Conservation (phyloP, 2,329 filamentous ascomycete species). For the Paraconiothyrium brasiliense region DNA sequence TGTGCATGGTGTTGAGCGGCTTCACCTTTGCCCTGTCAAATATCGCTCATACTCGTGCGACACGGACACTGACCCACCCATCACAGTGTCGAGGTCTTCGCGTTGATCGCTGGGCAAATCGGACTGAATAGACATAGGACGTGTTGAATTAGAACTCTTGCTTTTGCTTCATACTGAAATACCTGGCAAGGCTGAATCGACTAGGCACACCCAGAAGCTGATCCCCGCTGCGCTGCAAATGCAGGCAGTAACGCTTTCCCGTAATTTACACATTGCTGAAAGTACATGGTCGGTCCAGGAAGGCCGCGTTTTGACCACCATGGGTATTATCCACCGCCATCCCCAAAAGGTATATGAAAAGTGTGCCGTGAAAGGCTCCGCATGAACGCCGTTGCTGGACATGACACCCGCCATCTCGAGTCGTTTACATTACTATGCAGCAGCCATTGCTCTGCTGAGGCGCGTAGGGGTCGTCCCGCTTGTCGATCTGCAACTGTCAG, state of each 20-base stretch:
- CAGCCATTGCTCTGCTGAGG: conserved; percentile 92
- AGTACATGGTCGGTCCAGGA: conserved; percentile 46
- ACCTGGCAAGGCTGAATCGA: conserved; percentile 39
- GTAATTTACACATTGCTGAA: conserved; percentile 53
- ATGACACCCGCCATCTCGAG: conserved; percentile 43
- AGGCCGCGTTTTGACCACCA: conserved; percentile 41
- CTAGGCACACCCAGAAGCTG: conserved; percentile 32
- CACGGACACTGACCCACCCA: background rate
- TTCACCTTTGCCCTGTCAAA: background rate
- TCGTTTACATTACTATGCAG: conserved; percentile 87
- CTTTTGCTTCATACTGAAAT: conserved; percentile 39
- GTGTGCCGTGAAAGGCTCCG: conserved; percentile 48
- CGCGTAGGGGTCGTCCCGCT: conserved; percentile 97
- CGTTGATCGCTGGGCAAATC: background rate
- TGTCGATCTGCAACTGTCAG: conserved; percentile 73
- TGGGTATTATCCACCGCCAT: conserved; percentile 51
- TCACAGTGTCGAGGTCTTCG: background rate
- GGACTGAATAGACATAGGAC: conserved; percentile 6
- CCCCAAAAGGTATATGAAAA: conserved; percentile 43
- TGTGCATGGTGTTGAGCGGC: background rate
- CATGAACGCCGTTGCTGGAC: conserved; percentile 51
- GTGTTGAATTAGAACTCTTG: conserved; percentile 29
- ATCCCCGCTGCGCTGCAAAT: conserved; percentile 41
- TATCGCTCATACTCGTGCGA: background rate
- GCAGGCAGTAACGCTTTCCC: conserved; percentile 43